Percentiles rank a stretch among this genome's conserved stretches.
Conservation (phyloP, 495 filamentous ascomycete species). For the Schizothecium vesticola region DNA sequence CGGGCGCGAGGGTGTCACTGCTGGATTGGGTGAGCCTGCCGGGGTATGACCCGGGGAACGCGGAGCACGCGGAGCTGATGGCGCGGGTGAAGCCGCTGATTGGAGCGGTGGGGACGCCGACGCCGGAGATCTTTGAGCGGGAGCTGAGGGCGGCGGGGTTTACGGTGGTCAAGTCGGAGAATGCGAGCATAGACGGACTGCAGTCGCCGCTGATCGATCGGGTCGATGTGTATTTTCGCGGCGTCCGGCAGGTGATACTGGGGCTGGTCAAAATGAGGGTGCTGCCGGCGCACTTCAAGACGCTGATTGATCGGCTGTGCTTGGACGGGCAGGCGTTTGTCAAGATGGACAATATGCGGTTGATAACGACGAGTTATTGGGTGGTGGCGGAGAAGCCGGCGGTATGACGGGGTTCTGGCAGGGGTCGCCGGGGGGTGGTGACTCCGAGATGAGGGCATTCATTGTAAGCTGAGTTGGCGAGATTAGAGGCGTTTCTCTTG, state of each 20-base stretch:
- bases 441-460: background rate
- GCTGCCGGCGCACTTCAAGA: conserved; percentile 55
- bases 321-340: conserved; percentile 57
- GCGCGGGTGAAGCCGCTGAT: conserved; percentile 58
- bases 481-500: background rate
- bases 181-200: conserved; percentile 53
- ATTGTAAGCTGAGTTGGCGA: background rate
- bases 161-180: conserved; percentile 48
- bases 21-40: conserved; percentile 58
- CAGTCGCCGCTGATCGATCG: conserved; percentile 57
- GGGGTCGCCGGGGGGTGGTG: background rate
- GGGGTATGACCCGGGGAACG: conserved; percentile 49
- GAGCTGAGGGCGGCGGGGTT: conserved; percentile 52
- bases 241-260: conserved; percentile 49
- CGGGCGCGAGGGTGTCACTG: conserved; percentile 51
- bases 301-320: conserved; percentile 58
- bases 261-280: conserved; percentile 48
- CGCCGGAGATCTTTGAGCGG: conserved; percentile 47
- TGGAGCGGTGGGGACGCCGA: conserved; percentile 59
- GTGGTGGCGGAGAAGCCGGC: conserved; percentile 55
- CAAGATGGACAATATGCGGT: conserved; percentile 56
- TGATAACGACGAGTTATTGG: conserved; percentile 57
- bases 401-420: background rate
- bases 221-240: conserved; percentile 56
- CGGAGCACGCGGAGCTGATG: conserved; percentile 53